phyloP scores from a whole-genome alignment of 331 rosid genomes.

The Quercus lobata region DNA sequence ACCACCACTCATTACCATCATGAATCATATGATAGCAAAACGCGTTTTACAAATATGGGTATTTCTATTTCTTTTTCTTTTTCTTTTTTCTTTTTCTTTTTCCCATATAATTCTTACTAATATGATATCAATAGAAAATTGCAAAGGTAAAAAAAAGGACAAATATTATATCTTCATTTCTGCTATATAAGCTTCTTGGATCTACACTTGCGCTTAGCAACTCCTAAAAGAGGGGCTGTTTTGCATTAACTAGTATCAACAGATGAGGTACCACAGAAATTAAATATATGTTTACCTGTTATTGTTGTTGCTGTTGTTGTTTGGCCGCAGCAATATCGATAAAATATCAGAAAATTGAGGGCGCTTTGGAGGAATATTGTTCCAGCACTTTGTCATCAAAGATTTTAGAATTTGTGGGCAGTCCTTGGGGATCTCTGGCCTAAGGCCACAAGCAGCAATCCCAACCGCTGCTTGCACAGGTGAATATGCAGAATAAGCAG shows the following conservation, averaged over 20 bases:
- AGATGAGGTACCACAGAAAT: constrained; percentile 9
- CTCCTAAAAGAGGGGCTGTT: constrained; percentile 25
- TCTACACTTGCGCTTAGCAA: constrained; percentile 31
- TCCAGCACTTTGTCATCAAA: constrained; percentile 93
- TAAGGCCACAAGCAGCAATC: constrained; percentile 95
- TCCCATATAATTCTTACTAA: not conserved
- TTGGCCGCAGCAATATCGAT: constrained; percentile 49
- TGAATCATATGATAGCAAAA: constrained; percentile 21
- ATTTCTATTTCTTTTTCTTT: not conserved
- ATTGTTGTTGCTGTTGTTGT: constrained; percentile 29
- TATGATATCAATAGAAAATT: not conserved
- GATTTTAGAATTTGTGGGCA: constrained; percentile 72
- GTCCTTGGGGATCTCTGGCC: constrained; percentile 96
- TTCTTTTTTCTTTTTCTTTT: no score
- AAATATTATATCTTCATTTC: constrained; percentile 39
- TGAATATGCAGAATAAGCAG: constrained; percentile 76
- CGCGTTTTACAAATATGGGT: not conserved
- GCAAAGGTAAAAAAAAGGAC: constrained; percentile 12
- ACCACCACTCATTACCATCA: constrained; percentile 19
- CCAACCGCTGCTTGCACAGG: constrained; percentile 99
- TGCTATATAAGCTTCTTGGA: constrained; percentile 20
- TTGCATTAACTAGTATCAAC: constrained; percentile 28
- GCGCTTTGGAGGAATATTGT: constrained; percentile 84
- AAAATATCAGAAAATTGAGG: constrained; percentile 84
- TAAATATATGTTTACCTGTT: constrained; percentile 37